A percentile compares a stretch with the other conserved stretches of the same genome.
phyloP scores from a whole-genome alignment of 1,139 yeast genomes.

The Trichomonascaceae sp. region DNA sequence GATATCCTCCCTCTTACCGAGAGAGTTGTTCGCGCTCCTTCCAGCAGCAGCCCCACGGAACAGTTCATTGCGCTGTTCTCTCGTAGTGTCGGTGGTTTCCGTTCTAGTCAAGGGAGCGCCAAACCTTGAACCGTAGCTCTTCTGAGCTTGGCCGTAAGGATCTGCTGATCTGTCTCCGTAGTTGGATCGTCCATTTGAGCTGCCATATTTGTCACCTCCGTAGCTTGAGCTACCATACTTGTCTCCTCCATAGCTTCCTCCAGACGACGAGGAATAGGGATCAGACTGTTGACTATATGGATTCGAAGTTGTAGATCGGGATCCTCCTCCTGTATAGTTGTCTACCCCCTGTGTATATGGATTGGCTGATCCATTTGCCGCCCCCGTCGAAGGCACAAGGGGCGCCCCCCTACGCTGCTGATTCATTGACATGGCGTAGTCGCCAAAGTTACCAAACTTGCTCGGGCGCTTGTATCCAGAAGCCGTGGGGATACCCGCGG shows the following conservation, averaged over 20 bases:
- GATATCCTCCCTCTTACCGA: background rate
- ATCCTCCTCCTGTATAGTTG: constrained; percentile 4
- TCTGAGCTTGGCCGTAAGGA: constrained; percentile 19
- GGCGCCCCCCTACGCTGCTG: background rate
- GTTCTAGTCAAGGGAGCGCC: constrained; percentile 8
- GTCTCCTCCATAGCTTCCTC: too few relatives aligned
- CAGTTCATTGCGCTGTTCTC: constrained; percentile 18
- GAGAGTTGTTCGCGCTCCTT: constrained; percentile 19
- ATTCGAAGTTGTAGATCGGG: background rate
- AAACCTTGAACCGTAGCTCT: constrained; percentile 14
- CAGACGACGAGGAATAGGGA: too few relatives aligned
- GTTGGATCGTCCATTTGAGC: too few relatives aligned
- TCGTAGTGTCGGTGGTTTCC: constrained; percentile 13
- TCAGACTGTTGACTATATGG: too few relatives aligned
- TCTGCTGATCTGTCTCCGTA: too few relatives aligned
- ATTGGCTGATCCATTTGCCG: constrained; percentile 1
- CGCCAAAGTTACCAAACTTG: constrained; percentile 25
- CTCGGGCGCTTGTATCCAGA: constrained; percentile 17
- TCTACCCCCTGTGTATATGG: constrained; percentile 9
- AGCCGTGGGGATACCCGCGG: constrained; percentile 17
- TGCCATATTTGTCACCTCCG: too few relatives aligned
- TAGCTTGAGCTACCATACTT: too few relatives aligned
- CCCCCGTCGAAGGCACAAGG: background rate
- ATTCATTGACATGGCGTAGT: constrained; percentile 14
- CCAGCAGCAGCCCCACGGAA: constrained; percentile 15